These are phyloP conservation scores for Ambrosia hybrid DNA, from an alignment of 140 eudicot species.

Conservation along the genomic window DNA sequence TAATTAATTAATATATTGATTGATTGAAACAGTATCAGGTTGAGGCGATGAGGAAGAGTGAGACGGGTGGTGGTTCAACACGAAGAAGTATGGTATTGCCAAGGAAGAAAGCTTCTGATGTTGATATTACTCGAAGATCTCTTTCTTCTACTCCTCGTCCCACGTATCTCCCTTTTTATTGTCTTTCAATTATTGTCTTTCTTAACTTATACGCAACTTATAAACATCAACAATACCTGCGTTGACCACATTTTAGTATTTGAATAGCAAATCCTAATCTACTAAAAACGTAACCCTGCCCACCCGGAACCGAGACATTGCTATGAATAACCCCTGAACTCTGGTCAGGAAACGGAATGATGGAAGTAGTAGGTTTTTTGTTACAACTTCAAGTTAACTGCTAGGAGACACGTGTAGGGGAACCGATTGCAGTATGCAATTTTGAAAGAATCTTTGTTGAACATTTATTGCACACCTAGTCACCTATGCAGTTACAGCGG, in stretches of 20 bases:
- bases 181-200: neutral
- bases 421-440: neutral
- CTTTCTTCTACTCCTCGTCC: slow-evolving; percentile 48
- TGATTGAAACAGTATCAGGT: slow-evolving; percentile 12
- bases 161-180: slow-evolving; percentile 37
- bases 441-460: neutral
- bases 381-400: neutral
- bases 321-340: no score
- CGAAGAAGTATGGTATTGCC: slow-evolving; percentile 60
- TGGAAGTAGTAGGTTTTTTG: neutral
- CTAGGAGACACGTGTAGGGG: neutral
- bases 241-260: slow-evolving; percentile 15
- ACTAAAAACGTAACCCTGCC: no score
- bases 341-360: no score
- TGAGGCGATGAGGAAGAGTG: slow-evolving; percentile 45
- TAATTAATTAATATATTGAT: no score
- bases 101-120: slow-evolving; percentile 48
- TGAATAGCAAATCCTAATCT: no score
- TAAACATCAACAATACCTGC: neutral
- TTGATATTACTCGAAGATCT: slow-evolving; percentile 41
- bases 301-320: no score
- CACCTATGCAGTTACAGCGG: no score
- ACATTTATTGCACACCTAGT: neutral
- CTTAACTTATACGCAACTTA: neutral
- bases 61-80: slow-evolving; percentile 50